phyloP scores from a whole-genome alignment of 1,284 basidiomycete genomes.

The Pholiota adiposa region DNA sequence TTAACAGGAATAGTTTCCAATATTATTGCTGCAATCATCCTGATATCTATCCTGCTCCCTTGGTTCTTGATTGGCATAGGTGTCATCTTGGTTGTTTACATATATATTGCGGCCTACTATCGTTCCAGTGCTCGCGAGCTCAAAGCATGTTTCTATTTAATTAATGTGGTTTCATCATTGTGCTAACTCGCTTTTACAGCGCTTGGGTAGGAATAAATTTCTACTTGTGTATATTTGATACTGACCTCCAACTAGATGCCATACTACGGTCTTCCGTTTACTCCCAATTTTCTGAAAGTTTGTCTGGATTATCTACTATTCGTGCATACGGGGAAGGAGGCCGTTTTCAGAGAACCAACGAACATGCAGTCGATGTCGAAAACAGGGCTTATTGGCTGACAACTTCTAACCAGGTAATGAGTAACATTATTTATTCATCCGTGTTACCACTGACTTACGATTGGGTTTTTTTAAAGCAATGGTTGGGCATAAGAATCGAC shows the following conservation, averaged over 20 bases:
- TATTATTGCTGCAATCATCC: constrained; percentile 75
- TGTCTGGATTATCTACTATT: constrained; percentile 84
- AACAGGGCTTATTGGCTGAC: constrained; percentile 91
- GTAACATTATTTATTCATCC: constrained; percentile 20
- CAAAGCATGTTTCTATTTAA: constrained; percentile 53
- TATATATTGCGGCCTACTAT: constrained; percentile 80
- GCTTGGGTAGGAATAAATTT: constrained; percentile 42
- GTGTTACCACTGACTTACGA: not conserved
- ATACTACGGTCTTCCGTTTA: constrained; percentile 71
- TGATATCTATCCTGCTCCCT: constrained; percentile 78
- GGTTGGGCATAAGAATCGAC: constrained; percentile 89
- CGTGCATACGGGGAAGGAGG: constrained; percentile 76
- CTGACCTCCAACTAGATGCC: constrained; percentile 46
- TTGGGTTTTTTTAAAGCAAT: constrained; percentile 56
- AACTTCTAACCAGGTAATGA: constrained; percentile 71
- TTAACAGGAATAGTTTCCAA: constrained; percentile 61
- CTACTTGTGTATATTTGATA: not conserved
- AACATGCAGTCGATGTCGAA: constrained; percentile 80
- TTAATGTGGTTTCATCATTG: not conserved
- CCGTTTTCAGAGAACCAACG: constrained; percentile 77
- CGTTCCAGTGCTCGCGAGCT: constrained; percentile 87
- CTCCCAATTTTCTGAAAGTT: constrained; percentile 85
- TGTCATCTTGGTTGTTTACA: constrained; percentile 58
- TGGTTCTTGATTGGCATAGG: constrained; percentile 82
- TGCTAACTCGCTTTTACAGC: constrained; percentile 33